Evolutionary conservation across 2,329 filamentous ascomycete genomes (phyloP).

Genomic region (Pyrenophora graminea): DNA sequence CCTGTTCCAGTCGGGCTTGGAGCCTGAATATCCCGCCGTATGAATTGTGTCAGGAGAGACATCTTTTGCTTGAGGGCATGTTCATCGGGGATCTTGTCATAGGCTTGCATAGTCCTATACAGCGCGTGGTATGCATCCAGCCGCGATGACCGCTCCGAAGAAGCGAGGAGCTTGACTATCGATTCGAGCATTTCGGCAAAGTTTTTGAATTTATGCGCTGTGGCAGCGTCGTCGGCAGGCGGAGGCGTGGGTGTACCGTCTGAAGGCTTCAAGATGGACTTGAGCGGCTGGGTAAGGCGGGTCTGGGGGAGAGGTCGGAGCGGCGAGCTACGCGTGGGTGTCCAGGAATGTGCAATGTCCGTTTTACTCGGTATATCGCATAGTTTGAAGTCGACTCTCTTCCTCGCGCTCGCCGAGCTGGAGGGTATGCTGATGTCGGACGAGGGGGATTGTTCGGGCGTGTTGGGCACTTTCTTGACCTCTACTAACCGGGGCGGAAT

Average conservation of each 20-base stretch:
- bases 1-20: constrained; percentile 59
- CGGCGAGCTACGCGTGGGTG: constrained; percentile 48
- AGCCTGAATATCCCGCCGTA: constrained; percentile 76
- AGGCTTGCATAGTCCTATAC: constrained; percentile 74
- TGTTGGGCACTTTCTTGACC: constrained; percentile 34
- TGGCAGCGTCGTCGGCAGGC: constrained; percentile 44
- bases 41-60: constrained; percentile 75
- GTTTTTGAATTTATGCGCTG: constrained; percentile 57
- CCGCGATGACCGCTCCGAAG: constrained; percentile 70
- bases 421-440: constrained; percentile 44
- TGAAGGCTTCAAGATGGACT: constrained; percentile 80
- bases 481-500: constrained; percentile 26
- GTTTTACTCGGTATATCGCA: constrained; percentile 59
- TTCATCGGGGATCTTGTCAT: constrained; percentile 71
- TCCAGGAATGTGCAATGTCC: constrained; percentile 30
- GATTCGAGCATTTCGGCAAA: constrained; percentile 85
- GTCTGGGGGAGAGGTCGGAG: constrained; percentile 54
- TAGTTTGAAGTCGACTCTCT: constrained; percentile 65
- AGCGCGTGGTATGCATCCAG: constrained; percentile 87
- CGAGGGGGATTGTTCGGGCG: constrained; percentile 51
- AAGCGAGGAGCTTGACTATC: constrained; percentile 77
- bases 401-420: constrained; percentile 43
- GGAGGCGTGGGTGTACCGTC: constrained; percentile 46
- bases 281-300: constrained; percentile 61
- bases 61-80: constrained; percentile 67